Evolutionary conservation across 2,329 filamentous ascomycete species (phyloP).

Genomic region (Talaromyces sp.): DNA sequence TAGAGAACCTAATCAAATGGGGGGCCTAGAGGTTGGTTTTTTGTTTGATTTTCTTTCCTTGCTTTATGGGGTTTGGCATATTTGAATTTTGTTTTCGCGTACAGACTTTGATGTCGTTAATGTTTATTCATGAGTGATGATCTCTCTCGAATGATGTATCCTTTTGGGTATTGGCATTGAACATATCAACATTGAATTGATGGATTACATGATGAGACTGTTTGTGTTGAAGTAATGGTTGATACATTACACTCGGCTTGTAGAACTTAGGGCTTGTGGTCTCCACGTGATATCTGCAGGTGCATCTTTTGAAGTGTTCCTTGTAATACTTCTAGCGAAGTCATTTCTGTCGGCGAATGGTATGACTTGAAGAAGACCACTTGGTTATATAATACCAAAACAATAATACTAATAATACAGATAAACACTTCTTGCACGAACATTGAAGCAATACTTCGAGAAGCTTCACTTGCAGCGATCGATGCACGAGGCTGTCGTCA

Average conservation of each 20-base stretch:
- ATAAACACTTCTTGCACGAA: no score
- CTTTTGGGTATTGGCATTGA: not conserved
- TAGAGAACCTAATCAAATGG: not conserved
- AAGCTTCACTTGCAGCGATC: not conserved
- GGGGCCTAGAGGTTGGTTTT: not conserved
- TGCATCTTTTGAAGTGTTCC: not conserved
- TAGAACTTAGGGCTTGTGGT: not conserved
- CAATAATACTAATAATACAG: not conserved
- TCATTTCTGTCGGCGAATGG: no score
- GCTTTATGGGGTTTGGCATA: not conserved
- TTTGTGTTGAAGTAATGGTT: no score
- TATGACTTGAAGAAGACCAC: not conserved
- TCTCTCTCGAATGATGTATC: not conserved
- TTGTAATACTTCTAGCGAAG: no score
- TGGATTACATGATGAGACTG: not conserved
- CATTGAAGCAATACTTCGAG: not conserved
- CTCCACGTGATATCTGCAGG: not conserved
- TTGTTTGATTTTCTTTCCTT: not conserved
- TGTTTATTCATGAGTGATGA: constrained; percentile 1
- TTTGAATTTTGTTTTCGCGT: not conserved
- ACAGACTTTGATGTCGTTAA: not conserved
- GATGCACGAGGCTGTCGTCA: not conserved
- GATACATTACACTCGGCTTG: no score
- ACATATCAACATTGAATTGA: not conserved
- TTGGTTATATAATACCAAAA: not conserved